Conservation (phyloP, 345 rosid genomes). For the Bruguiera parviflora region DNA sequence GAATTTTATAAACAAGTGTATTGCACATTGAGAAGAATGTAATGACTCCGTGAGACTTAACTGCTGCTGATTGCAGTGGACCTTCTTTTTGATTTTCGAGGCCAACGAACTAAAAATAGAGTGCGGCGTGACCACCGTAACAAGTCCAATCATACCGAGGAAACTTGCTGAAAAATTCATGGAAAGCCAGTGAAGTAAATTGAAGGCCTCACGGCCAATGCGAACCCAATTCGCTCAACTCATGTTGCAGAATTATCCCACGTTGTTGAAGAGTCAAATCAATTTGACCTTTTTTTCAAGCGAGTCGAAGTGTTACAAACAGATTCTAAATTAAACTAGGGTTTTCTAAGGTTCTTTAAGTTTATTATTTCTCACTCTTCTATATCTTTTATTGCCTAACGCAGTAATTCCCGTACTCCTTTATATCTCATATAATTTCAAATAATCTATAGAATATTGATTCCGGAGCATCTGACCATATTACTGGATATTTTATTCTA, state of each 20-base stretch:
- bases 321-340: background rate
- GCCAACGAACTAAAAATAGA: no score
- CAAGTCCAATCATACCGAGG: no score
- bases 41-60: no score
- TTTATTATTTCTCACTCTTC: background rate
- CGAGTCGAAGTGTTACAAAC: background rate
- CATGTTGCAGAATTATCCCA: no score
- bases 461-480: background rate
- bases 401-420: background rate
- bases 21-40: no score
- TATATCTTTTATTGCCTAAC: no score
- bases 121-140: no score
- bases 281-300: background rate
- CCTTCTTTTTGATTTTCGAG: no score
- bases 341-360: background rate
- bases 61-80: no score
- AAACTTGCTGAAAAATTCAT: background rate
- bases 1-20: no score
- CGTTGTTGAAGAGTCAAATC: no score
- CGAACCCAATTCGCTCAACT: no score
- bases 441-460: background rate
- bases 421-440: background rate
- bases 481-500: background rate
- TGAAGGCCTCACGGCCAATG: background rate
- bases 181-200: background rate